These are phyloP conservation scores for Mortierella sp. DNA, from an alignment of 371 early-diverging fungal genomes.

Conservation along the genomic window DNA sequence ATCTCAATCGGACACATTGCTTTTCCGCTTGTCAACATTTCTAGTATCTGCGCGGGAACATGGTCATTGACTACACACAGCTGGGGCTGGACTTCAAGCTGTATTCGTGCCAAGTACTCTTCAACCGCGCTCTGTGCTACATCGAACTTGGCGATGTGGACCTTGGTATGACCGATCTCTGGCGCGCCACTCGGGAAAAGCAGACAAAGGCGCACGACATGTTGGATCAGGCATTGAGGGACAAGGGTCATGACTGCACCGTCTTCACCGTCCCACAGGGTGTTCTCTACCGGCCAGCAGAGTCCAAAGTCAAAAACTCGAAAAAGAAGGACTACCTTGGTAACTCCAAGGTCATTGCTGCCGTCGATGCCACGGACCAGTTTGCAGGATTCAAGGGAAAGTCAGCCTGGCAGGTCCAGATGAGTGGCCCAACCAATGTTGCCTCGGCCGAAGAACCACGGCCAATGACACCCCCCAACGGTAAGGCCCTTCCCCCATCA, in stretches of 20 bases:
- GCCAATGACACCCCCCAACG: constrained; percentile 43
- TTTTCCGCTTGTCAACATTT: neutral
- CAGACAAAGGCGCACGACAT: constrained; percentile 81
- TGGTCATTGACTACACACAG: constrained; percentile 94
- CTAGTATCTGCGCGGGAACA: constrained; percentile 89
- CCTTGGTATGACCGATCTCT: constrained; percentile 82
- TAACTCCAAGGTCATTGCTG: constrained; percentile 83
- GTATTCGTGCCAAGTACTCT: constrained; percentile 89
- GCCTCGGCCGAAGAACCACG: constrained; percentile 33
- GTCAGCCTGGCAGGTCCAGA: constrained; percentile 57
- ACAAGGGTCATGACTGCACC: constrained; percentile 79
- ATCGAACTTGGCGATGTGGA: constrained; percentile 81
- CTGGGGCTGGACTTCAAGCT: constrained; percentile 91
- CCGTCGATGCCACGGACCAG: constrained; percentile 63
- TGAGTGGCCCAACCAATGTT: constrained; percentile 48
- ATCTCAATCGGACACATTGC: neutral
- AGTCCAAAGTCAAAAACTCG: constrained; percentile 83
- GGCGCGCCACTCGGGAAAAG: constrained; percentile 77
- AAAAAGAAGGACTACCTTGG: constrained; percentile 86
- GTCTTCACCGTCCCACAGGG: constrained; percentile 84
- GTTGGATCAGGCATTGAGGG: constrained; percentile 80
- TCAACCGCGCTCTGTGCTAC: constrained; percentile 91
- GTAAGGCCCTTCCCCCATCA: constrained; percentile 22
- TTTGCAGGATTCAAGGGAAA: constrained; percentile 79
- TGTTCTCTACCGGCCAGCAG: constrained; percentile 86